Base-by-base conservation (phyloP, 495 filamentous ascomycete species). In the Haplographium delicatum region DNA sequence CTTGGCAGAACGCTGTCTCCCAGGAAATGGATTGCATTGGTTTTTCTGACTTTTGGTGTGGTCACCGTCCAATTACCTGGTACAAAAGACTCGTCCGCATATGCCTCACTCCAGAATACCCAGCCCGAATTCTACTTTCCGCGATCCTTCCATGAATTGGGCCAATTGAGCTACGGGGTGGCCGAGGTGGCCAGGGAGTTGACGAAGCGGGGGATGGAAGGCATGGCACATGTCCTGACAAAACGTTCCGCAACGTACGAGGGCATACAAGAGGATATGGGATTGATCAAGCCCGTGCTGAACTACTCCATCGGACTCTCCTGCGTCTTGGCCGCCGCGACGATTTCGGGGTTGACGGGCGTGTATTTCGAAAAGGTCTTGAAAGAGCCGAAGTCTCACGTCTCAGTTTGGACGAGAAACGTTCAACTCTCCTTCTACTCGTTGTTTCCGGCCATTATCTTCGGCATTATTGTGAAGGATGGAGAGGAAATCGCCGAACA, bases 361-460 rank as follows among this genome's bases (percentile, higher is more conserved):
- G 86, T 95, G 2, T 94, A 91, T 64, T 95, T 97, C 62, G 93
- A 98, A 69, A 96, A 94, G 66, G 84, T 96, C 0, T 72, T 97
- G 40, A 95, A 91, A 62, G 86, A 95, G 53, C 83, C 86, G 22
- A 76, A 75, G 9, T 78, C 72, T 19, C 67, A 77, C 3, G 81
- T 76, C 1, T 88, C 88, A 1, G 68, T 96, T 16, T 97, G 93
- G 93, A 82, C 93, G 33, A 81, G 93, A 26, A 98, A 98, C 60
- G 84, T 95, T 44, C 93, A 98, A 65, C 74, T 97, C 20, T 86
- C 89, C 0, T 83, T 96, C 59, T 96, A 94, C 67, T 94, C 89
- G 4, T 69, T 96, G 4, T 88, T 96, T 57, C 85, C 89, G 0
- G 87, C 90, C 1, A 69, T 96, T 0, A 82, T 96, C 53, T 76